A percentile compares a stretch with the other conserved stretches of the same genome.
These are phyloP conservation scores for Pichia sp. DNA, from an alignment of 1,139 yeast species.

Conservation along the genomic window DNA sequence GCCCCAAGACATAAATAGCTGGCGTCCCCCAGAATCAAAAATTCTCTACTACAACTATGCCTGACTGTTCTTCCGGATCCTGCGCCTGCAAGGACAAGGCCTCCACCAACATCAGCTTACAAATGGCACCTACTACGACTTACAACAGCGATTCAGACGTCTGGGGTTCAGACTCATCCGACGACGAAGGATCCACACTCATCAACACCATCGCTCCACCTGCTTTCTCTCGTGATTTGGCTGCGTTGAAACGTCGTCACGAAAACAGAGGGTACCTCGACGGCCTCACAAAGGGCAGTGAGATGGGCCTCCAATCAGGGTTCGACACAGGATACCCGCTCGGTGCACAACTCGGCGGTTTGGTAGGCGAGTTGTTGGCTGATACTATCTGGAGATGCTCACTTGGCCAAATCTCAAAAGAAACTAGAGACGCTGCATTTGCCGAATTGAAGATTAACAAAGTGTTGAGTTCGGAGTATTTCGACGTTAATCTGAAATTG, in stretches of 20 bases:
- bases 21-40: too few species aligned
- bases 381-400: conserved; percentile 19
- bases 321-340: conserved; percentile 76
- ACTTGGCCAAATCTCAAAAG: conserved; percentile 22
- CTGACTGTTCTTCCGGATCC: neutral
- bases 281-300: conserved; percentile 73
- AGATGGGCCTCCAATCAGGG: conserved; percentile 68
- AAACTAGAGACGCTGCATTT: conserved; percentile 35
- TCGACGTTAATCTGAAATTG: conserved; percentile 47
- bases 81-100: neutral
- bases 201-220: neutral
- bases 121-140: too few species aligned
- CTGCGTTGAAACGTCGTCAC: conserved; percentile 58
- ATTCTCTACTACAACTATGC: neutral
- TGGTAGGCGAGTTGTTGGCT: conserved; percentile 70
- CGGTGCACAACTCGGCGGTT: conserved; percentile 70
- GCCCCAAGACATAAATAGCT: too few species aligned
- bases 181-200: neutral
- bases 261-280: conserved; percentile 81
- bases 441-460: conserved; percentile 51
- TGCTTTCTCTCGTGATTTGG: conserved; percentile 18
- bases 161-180: neutral
- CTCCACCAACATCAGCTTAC: neutral
- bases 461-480: conserved; percentile 49
- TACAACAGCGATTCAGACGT: conserved; percentile 16